Base-by-base conservation (phyloP, 2,329 filamentous ascomycete species). In the Colletotrichum spinosum region DNA sequence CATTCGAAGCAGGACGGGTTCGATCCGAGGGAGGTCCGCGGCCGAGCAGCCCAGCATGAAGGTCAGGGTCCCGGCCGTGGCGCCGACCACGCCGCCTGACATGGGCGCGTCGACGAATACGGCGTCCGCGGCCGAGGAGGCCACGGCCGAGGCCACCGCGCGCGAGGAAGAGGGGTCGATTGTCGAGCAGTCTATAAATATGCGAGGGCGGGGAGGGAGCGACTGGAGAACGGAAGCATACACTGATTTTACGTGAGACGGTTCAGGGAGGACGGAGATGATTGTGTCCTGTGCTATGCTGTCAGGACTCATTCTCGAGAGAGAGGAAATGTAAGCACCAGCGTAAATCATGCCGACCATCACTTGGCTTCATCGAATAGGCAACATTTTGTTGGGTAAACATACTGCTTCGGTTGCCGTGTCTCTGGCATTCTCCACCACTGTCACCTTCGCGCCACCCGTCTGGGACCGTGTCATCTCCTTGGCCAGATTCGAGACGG, bases 141-240 rank as follows among this genome's bases (percentile, higher is more conserved):
- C 67, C 2, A 97, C 90, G 33, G 86, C 84, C 67, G 88, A 83
- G 25, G 94, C 93, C 6, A 98, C 90, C 69, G 89, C 86, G 44
- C 88, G 88, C 1, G 94, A 97, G 2, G 94, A 93, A 38, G 89
- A 88, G 0, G 94, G 94, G 78, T 98, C 96, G 74, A 99, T 98
- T 13, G 96, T 99, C 4, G 95, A 98, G 78, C 92, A 95, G 78
- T 99, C 96, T 74, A 99, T 96, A 77, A 97, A 97, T 63, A 97
- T 80, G 44, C 94, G 90, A 63, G 90, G 82, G 55, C 84, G 85
- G 45, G 82, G 80, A 1, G 83, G 76, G 1, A 82, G 77, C 2
- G 84, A 81, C 51, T 87, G 83, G 49, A 97, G 83, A 75, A 98
- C 94, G 59, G 90, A 85, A 51, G 88, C 82, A 77, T 94, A 97